Evolutionary conservation across 2,329 filamentous ascomycete genomes (phyloP).

Genomic region (Pseudovirgaria hyperparasitica): DNA sequence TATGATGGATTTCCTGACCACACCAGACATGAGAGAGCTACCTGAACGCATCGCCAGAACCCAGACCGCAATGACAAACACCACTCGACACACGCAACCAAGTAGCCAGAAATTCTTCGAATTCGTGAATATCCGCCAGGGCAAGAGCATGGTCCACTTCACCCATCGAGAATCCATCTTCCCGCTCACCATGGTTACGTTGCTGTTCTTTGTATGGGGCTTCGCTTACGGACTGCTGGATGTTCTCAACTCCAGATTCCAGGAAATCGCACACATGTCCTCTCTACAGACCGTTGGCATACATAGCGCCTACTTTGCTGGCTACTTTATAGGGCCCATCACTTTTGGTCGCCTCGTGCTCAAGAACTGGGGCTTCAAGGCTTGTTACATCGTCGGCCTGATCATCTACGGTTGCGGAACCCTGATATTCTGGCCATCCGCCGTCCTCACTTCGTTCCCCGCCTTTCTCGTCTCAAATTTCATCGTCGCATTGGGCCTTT

Average conservation of each 20-base stretch:
- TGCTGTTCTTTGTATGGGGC: constrained; percentile 81
- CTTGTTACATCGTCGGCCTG: constrained; percentile 47
- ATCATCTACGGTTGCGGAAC: constrained; percentile 50
- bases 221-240: constrained; percentile 82
- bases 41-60: constrained; percentile 19
- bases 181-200: constrained; percentile 61
- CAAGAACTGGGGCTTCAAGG: constrained; percentile 48
- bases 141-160: constrained; percentile 58
- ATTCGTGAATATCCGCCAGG: constrained; percentile 56
- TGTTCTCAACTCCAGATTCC: constrained; percentile 61
- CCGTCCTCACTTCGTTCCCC: constrained; percentile 46
- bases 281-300: constrained; percentile 52
- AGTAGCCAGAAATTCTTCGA: constrained; percentile 51
- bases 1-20: constrained; percentile 42
- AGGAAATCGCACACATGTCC: constrained; percentile 48
- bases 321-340: constrained; percentile 57
- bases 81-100: constrained; percentile 17
- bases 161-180: constrained; percentile 53
- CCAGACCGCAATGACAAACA: constrained; percentile 20
- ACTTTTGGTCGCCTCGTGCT: constrained; percentile 49
- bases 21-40: constrained; percentile 29
- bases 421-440: constrained; percentile 52
- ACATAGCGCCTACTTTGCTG: constrained; percentile 58
- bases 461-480: constrained; percentile 51
- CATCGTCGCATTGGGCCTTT: constrained; percentile 47